Conservation (phyloP, 1,139 yeast species). For the Geotrichum citri-aurantii region DNA sequence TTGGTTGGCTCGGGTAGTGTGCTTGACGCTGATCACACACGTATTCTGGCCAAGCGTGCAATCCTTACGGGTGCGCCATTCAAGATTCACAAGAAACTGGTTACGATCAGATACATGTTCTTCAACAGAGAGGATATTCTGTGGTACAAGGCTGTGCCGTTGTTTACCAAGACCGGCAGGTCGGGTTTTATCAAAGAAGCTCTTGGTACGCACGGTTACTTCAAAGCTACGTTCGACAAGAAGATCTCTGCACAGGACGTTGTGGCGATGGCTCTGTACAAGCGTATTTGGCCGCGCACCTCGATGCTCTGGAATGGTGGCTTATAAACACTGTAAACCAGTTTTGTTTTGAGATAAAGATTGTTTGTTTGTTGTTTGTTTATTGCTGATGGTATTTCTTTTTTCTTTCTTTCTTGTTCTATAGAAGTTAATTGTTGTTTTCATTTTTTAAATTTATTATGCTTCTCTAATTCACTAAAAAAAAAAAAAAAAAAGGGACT, state of each 20-base stretch:
- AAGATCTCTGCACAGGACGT: slow-evolving; percentile 87
- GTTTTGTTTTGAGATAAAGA: neutral
- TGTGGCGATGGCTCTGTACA: slow-evolving; percentile 88
- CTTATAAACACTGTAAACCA: neutral
- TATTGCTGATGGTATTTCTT: neutral
- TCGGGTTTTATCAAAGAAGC: slow-evolving; percentile 91
- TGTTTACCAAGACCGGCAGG: slow-evolving; percentile 88
- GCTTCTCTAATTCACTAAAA: too few relatives aligned
- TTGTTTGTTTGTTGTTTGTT: neutral
- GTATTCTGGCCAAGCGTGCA: slow-evolving; percentile 82
- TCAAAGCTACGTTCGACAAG: slow-evolving; percentile 93
- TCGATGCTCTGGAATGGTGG: slow-evolving; percentile 19
- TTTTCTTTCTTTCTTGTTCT: neutral
- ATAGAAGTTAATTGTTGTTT: neutral
- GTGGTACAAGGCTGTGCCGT: slow-evolving; percentile 87
- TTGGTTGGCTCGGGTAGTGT: slow-evolving; percentile 88
- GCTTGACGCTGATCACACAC: slow-evolving; percentile 75
- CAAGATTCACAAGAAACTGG: slow-evolving; percentile 87
- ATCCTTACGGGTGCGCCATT: slow-evolving; percentile 92
- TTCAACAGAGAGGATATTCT: slow-evolving; percentile 85
- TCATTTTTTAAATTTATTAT: neutral
- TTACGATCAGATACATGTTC: slow-evolving; percentile 96
- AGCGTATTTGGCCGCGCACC: slow-evolving; percentile 78
- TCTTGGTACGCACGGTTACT: slow-evolving; percentile 97
- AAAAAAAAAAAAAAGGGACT: too few relatives aligned